Evolutionary conservation across 1,284 basidiomycete genomes (phyloP), one percentile per base, ranked within the genome.

Genomic region (Tilletia indica): DNA sequence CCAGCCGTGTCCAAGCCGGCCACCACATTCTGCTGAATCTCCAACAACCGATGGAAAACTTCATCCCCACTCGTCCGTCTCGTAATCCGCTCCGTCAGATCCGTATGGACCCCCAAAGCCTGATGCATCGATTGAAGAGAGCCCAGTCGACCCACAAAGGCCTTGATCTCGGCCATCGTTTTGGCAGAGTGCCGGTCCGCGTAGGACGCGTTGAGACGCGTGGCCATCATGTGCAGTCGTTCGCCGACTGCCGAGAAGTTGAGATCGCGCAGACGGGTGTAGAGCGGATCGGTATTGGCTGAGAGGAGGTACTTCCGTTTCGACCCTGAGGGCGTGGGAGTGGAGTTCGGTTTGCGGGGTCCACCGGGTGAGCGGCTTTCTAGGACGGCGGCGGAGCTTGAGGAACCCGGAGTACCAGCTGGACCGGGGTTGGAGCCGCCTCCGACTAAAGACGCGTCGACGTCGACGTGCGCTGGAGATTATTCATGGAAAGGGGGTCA

Each of bases 11-110:
- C 78, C 4, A 78, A 51, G 0, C 80, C 80, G 0, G 94, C 93
- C 16, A 99, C 89, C 38, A 97, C 88, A 84, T 98, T 98, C 85
- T 99, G 97, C 83, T 99, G 96, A 21, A 97, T 92, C 86, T 99
- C 96, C 11, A 99, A 87, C 25, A 91, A 91, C 81, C 90, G 91
- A 85, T 94, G 94, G 87, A 99, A 99, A 69, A 91, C 87, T 51
- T 96, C 92, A 36, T 48, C 45, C 31, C 11, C 66, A 25, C 66
- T 48, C 42, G 66, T 48, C 21, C 45, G 14, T 31, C 75, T 67
- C 70, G 89, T 88, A 61, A 99, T 88, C 82, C 93, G 87, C 85
- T 99, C 97, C n/a, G 94, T 94, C 49, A 99, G 84, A 16, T 91
- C 91, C 67, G 94, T 99, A 84, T 99, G 96, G 70, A 98, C 86